phyloP scores from a whole-genome alignment of 2,329 filamentous ascomycete genomes.

The Cordyceps militaris region DNA sequence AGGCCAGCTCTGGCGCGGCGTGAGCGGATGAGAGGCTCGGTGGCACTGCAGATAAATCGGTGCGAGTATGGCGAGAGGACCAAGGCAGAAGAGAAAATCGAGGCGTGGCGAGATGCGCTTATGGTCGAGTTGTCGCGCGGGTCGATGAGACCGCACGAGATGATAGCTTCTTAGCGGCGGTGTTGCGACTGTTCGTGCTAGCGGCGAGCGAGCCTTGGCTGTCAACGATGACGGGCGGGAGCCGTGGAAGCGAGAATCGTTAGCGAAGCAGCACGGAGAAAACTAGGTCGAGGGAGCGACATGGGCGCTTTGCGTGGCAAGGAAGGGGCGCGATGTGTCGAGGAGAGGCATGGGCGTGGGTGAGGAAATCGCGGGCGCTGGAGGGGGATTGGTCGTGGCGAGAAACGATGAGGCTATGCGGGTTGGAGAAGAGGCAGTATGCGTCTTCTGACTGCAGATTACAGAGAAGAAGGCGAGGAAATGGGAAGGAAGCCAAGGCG shows the following conservation, averaged over 20 bases:
- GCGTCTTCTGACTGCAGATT: neutral
- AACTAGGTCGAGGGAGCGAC: neutral
- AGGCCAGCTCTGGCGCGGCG: conserved; percentile 2
- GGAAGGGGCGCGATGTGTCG: neutral
- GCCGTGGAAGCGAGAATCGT: neutral
- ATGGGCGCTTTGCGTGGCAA: neutral
- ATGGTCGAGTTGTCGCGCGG: neutral
- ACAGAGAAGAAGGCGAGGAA: neutral
- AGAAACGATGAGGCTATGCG: neutral
- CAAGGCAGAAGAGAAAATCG: neutral
- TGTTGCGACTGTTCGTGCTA: neutral
- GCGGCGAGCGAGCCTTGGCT: neutral
- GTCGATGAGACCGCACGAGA: neutral
- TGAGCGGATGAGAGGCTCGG: neutral
- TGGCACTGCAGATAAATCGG: neutral
- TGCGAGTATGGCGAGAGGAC: neutral
- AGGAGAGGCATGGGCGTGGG: neutral
- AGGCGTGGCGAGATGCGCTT: neutral
- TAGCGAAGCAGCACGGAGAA: neutral
- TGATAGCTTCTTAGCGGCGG: neutral
- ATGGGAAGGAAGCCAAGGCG: neutral
- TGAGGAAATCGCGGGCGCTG: neutral
- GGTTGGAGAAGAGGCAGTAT: conserved; percentile 5
- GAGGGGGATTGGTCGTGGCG: neutral
- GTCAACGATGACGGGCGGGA: neutral